These are phyloP conservation scores for Suillus discolor DNA, from an alignment of 768 basidiomycete species.

Conservation along the genomic window DNA sequence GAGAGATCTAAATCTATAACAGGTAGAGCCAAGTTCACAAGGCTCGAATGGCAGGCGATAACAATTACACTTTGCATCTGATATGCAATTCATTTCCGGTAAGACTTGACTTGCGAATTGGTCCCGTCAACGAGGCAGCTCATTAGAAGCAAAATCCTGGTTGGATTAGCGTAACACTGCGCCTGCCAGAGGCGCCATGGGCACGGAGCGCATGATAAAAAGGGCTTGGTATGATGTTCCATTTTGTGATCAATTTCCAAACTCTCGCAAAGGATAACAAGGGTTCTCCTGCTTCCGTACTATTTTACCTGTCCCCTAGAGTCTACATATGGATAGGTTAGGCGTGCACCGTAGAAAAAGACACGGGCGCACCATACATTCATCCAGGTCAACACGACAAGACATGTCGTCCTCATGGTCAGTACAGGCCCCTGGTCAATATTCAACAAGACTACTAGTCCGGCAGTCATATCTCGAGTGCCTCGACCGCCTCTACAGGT, in stretches of 20 bases:
- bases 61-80: too few species aligned
- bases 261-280: not conserved
- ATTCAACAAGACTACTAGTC: not conserved
- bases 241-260: not conserved
- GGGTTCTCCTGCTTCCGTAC: not conserved
- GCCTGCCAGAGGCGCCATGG: not conserved
- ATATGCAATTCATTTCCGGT: too few species aligned
- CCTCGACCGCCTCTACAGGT: not conserved
- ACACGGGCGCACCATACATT: not conserved
- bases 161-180: too few species aligned
- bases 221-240: not conserved
- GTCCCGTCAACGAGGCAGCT: too few species aligned
- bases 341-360: not conserved
- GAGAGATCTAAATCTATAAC: too few species aligned
- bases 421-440: not conserved
- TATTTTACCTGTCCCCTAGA: not conserved
- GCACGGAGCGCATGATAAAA: not conserved
- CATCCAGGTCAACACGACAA: not conserved
- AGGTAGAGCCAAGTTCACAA: too few species aligned
- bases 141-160: too few species aligned
- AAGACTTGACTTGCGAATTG: too few species aligned
- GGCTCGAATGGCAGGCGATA: too few species aligned
- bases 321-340: not conserved
- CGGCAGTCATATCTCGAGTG: not conserved
- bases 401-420: not conserved